Evolutionary conservation across 2,329 filamentous ascomycete species (phyloP).

Genomic region (Aspergillus pseudoviridinutans): DNA sequence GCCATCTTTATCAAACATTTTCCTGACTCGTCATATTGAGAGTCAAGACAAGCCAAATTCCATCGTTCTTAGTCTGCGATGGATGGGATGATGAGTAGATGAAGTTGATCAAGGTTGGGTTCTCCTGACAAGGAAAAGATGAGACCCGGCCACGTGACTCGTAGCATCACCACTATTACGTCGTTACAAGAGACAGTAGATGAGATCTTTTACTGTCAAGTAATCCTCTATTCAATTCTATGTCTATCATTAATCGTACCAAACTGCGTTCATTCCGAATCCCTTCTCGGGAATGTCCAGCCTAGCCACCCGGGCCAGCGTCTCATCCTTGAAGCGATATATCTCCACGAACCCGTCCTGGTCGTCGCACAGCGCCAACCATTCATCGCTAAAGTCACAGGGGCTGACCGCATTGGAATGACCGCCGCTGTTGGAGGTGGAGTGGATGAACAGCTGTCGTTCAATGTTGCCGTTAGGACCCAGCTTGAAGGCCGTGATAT

Average conservation of each 20-base stretch:
- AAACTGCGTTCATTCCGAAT: constrained; percentile 95
- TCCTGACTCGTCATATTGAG: background rate
- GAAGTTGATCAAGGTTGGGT: no score
- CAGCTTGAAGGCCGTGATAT: constrained; percentile 76
- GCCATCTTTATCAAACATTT: no score
- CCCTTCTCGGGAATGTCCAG: constrained; percentile 79
- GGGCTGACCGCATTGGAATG: constrained; percentile 86
- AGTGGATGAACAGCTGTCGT: constrained; percentile 73
- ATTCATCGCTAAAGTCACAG: constrained; percentile 80
- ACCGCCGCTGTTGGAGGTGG: constrained; percentile 80
- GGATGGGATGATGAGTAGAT: no score
- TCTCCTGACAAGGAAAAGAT: background rate
- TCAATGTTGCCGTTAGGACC: constrained; percentile 67
- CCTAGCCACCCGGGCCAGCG: constrained; percentile 70
- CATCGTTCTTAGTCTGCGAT: background rate
- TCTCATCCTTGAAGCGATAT: constrained; percentile 81
- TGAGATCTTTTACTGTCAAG: no score
- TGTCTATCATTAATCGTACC: constrained; percentile 63
- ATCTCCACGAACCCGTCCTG: constrained; percentile 85
- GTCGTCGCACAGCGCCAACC: constrained; percentile 85
- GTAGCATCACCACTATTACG: background rate
- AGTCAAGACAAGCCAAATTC: background rate
- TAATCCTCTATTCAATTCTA: background rate
- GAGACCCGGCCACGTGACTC: background rate
- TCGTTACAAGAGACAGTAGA: no score